Evolutionary conservation across 495 filamentous ascomycete species (phyloP).

Genomic region (Hypoxylon rickii): DNA sequence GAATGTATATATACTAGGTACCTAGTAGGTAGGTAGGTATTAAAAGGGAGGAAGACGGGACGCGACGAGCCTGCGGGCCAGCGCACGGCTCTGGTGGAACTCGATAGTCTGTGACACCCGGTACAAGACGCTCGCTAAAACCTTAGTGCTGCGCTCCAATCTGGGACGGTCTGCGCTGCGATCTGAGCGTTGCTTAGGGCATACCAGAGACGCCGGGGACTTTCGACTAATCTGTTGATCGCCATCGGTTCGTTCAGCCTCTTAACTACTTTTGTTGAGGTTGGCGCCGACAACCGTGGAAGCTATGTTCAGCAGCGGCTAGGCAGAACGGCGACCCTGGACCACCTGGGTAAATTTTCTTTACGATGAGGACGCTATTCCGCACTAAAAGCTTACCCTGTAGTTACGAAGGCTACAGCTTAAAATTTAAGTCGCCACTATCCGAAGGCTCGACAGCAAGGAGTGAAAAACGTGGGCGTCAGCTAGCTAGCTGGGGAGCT

Average conservation of each 20-base stretch:
- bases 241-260: conserved; percentile 26
- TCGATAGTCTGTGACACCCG: conserved; percentile 18
- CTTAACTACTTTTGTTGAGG: conserved; percentile 4
- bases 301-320: no score
- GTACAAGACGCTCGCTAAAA: conserved; percentile 15
- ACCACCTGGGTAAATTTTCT: no score
- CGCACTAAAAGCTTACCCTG: conserved; percentile 2
- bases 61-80: conserved; percentile 16
- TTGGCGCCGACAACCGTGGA: no score
- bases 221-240: conserved; percentile 27
- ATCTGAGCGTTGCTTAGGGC: conserved; percentile 18
- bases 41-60: conserved; percentile 23
- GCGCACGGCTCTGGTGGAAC: conserved; percentile 24
- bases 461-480: conserved; percentile 1
- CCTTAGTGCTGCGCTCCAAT: no score
- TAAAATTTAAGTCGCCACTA: conserved; percentile 12
- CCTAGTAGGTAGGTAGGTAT: neutral
- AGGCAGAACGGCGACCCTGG: no score
- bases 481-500: conserved; percentile 4
- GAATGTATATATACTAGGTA: no score
- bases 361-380: conserved; percentile 2
- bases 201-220: conserved; percentile 17
- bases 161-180: conserved; percentile 9
- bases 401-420: neutral
- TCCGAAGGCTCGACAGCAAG: conserved; percentile 19